These are phyloP conservation scores for Paragyromitra xinjiangensis DNA, from an alignment of 495 filamentous ascomycete genomes.

Conservation along the genomic window DNA sequence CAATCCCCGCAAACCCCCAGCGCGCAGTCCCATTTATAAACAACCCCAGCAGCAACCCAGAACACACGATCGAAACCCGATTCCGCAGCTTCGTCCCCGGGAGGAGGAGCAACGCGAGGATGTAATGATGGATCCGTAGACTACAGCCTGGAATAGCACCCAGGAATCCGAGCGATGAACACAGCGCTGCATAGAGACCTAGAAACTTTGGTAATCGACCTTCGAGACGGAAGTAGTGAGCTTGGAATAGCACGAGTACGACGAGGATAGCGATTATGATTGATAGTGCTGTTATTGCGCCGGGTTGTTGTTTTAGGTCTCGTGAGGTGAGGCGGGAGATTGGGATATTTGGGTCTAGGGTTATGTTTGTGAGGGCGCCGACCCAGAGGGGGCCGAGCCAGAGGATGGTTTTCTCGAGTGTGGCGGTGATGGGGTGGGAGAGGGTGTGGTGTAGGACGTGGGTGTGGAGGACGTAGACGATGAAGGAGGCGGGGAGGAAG, in stretches of 20 bases:
- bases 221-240: constrained; percentile 77
- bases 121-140: constrained; percentile 93
- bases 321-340: constrained; percentile 78
- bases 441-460: constrained; percentile 64
- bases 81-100: constrained; percentile 86
- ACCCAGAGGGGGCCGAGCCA: constrained; percentile 81
- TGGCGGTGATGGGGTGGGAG: constrained; percentile 66
- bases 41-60: constrained; percentile 86
- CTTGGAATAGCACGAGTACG: constrained; percentile 70
- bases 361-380: constrained; percentile 82
- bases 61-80: constrained; percentile 78
- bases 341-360: constrained; percentile 79
- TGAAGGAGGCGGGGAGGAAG: constrained; percentile 79
- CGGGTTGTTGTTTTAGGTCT: constrained; percentile 79
- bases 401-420: constrained; percentile 75
- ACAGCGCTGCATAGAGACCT: constrained; percentile 72
- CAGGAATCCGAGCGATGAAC: constrained; percentile 67
- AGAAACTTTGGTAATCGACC: constrained; percentile 74
- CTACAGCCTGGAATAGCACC: constrained; percentile 80
- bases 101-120: constrained; percentile 81
- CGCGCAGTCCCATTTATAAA: constrained; percentile 92
- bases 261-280: constrained; percentile 72
- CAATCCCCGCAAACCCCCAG: constrained; percentile 90
- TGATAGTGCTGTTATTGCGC: constrained; percentile 74
- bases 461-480: constrained; percentile 76